Evolutionary conservation across 2,329 filamentous ascomycete species (phyloP).

Genomic region (Colletotrichum sp.): DNA sequence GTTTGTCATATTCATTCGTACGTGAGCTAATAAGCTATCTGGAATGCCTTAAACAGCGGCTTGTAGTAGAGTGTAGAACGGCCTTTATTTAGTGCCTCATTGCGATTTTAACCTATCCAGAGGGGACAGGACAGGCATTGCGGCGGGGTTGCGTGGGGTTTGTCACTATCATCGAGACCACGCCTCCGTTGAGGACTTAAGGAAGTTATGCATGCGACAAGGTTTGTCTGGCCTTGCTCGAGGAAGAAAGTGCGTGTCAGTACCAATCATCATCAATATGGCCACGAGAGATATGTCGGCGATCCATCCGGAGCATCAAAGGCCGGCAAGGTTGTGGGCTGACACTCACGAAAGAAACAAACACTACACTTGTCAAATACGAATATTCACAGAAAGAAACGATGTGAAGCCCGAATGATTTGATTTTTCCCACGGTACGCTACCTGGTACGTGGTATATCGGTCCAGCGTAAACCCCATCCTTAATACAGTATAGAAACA

Average conservation of each 20-base stretch:
- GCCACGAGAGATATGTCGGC: not conserved
- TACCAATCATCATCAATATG: not conserved
- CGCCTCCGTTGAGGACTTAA: not conserved
- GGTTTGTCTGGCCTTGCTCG: not conserved
- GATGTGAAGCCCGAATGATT: not conserved
- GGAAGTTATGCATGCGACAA: not conserved
- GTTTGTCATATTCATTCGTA: too few relatives aligned
- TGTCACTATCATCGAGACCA: not conserved
- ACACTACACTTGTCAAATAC: not conserved
- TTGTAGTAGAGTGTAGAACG: not conserved
- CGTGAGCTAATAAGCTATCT: too few relatives aligned
- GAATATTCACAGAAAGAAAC: not conserved
- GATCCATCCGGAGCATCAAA: not conserved
- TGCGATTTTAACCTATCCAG: not conserved
- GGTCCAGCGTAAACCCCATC: not conserved
- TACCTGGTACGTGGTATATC: conserved; percentile 18
- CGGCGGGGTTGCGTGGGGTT: not conserved
- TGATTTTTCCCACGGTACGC: conserved; percentile 10
- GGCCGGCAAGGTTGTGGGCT: not conserved
- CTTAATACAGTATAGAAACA: not conserved
- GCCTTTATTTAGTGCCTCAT: not conserved
- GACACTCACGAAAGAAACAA: not conserved
- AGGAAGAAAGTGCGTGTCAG: not conserved
- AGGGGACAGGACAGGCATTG: not conserved
- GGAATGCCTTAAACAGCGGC: not conserved